A percentile compares a stretch with the other conserved stretches of the same genome.
These are phyloP conservation scores for Amphirosellinia nigrospora DNA, from an alignment of 495 filamentous ascomycete species.

Conservation along the genomic window DNA sequence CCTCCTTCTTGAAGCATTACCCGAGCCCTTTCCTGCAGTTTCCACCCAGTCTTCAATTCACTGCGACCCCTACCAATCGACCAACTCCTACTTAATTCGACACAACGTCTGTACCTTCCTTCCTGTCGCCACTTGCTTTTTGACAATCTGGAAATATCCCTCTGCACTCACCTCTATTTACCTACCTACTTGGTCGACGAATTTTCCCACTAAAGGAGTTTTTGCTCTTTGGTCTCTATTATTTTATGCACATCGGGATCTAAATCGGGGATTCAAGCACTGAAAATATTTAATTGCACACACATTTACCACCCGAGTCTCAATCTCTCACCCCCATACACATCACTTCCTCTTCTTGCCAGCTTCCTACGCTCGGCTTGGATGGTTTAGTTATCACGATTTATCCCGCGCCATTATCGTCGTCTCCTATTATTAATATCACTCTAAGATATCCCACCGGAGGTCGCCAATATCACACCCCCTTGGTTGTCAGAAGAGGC, in stretches of 20 bases:
- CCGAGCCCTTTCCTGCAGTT: neutral
- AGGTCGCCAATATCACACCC: neutral
- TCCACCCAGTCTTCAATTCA: neutral
- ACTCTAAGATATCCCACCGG: neutral
- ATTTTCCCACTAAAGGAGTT: neutral
- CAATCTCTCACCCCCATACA: neutral
- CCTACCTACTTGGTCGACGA: too few relatives aligned
- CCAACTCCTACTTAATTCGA: neutral
- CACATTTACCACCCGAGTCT: neutral
- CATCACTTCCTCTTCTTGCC: neutral
- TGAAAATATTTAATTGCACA: neutral
- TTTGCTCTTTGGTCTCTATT: neutral
- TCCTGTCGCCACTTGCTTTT: neutral
- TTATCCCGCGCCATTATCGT: neutral
- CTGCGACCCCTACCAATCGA: neutral
- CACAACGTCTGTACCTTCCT: conserved; percentile 8
- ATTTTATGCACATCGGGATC: neutral
- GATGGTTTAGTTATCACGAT: neutral
- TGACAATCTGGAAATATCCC: neutral
- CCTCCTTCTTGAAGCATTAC: neutral
- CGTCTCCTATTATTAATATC: neutral
- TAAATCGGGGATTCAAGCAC: neutral
- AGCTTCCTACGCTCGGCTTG: neutral
- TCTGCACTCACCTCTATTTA: neutral
- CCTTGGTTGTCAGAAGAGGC: neutral